Percentiles rank a stretch among this genome's conserved stretches.
Evolutionary conservation across 352 stramenopile genomes (phyloP).

Genomic region (Globisporangium yorkense): DNA sequence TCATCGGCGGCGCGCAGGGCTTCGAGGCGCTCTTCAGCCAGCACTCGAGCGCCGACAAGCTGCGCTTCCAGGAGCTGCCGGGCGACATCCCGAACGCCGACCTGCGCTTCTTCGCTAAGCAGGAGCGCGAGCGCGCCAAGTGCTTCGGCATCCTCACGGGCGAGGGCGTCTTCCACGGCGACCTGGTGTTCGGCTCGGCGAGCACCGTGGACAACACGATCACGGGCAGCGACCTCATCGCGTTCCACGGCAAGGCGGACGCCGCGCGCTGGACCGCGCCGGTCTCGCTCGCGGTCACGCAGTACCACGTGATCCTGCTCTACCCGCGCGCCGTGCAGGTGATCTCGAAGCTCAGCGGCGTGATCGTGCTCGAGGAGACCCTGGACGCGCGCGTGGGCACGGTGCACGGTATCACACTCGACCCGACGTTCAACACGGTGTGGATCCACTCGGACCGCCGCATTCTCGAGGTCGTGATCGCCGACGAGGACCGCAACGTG

Average conservation of each 20-base stretch:
- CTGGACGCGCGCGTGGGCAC: slow-evolving; percentile 76
- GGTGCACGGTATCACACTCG: slow-evolving; percentile 52
- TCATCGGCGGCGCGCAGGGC: slow-evolving; percentile 59
- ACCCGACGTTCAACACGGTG: slow-evolving; percentile 79
- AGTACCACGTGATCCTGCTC: slow-evolving; percentile 91
- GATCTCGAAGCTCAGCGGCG: slow-evolving; percentile 82
- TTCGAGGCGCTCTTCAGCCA: slow-evolving; percentile 84
- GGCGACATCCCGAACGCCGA: slow-evolving; percentile 80
- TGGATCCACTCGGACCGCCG: slow-evolving; percentile 80
- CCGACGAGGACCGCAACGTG: slow-evolving; percentile 88
- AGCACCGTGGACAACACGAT: slow-evolving; percentile 80
- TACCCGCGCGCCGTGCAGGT: slow-evolving; percentile 79
- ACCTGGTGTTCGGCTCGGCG: slow-evolving; percentile 66
- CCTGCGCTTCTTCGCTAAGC: slow-evolving; percentile 71
- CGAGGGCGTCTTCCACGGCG: slow-evolving; percentile 88
- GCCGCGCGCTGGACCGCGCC: slow-evolving; percentile 58
- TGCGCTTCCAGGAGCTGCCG: slow-evolving; percentile 88
- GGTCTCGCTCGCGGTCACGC: slow-evolving; percentile 83
- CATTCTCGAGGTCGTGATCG: slow-evolving; percentile 72
- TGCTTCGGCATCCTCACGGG: slow-evolving; percentile 90
- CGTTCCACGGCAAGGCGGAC: slow-evolving; percentile 61
- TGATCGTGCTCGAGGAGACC: slow-evolving; percentile 80
- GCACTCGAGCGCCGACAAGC: slow-evolving; percentile 73
- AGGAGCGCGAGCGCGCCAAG: slow-evolving; percentile 73
- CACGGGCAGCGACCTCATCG: slow-evolving; percentile 65